Evolutionary conservation across 106 monocot species (phyloP).

Genomic region (Narthecium ossifragum): DNA sequence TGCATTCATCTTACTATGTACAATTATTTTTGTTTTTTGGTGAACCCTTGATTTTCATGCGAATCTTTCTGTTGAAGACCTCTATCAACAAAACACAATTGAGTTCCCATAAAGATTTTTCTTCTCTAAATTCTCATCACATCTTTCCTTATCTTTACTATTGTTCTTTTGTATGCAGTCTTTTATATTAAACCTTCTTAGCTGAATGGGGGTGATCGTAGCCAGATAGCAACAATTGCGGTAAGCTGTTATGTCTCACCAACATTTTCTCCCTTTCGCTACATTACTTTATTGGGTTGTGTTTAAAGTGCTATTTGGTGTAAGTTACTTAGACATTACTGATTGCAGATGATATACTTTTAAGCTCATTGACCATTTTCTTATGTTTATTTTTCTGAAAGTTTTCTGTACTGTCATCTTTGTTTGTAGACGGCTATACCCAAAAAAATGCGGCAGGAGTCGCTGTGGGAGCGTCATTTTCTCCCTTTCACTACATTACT

Average conservation of each 20-base stretch:
- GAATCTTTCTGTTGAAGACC: too few relatives aligned
- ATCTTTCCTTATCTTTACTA: too few relatives aligned
- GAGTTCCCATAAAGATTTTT: too few relatives aligned
- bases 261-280: not conserved
- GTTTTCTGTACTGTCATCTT: not conserved
- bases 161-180: slow-evolving; percentile 49
- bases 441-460: slow-evolving; percentile 6
- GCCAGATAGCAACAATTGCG: slow-evolving; percentile 96
- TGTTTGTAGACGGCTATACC: not conserved
- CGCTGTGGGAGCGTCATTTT: slow-evolving; percentile 7
- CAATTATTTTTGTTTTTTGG: too few relatives aligned
- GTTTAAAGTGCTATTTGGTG: not conserved
- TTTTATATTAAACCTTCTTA: slow-evolving; percentile 87
- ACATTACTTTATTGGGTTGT: not conserved
- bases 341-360: not conserved
- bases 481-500: too few relatives aligned
- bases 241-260: slow-evolving; percentile 33
- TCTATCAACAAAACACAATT: too few relatives aligned
- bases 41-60: too few relatives aligned
- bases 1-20: too few relatives aligned
- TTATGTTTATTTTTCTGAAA: not conserved
- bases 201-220: slow-evolving; percentile 99
- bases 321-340: not conserved
- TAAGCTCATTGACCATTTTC: not conserved
- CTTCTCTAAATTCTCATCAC: too few relatives aligned